A percentile compares a stretch with the other conserved stretches of the same genome.
Evolutionary conservation across 2,329 filamentous ascomycete species (phyloP).

Genomic region (Trichothecium sympodiale): DNA sequence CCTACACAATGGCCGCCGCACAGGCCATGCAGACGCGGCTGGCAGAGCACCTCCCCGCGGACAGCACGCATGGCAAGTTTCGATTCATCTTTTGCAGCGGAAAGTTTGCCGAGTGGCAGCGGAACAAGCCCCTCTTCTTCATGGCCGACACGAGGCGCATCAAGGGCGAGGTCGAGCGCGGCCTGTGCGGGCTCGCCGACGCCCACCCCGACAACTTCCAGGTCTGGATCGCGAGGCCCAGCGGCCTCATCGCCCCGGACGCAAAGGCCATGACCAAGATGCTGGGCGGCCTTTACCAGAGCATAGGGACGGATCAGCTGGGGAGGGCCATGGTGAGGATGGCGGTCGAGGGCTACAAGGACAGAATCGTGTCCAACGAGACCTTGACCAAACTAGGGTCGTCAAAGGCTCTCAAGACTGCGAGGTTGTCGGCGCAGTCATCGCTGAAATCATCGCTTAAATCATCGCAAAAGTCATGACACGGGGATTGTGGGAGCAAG

Average conservation of each 20-base stretch:
- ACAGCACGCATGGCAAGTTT: constrained; percentile 17
- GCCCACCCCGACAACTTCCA: constrained; percentile 18
- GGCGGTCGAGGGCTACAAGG: constrained; percentile 22
- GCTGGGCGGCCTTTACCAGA: constrained; percentile 16
- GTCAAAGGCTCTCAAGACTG: no score
- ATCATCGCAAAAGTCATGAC: no score
- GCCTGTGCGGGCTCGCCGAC: constrained; percentile 22
- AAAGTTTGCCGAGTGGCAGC: constrained; percentile 19
- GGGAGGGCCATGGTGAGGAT: constrained; percentile 24
- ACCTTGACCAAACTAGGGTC: no score
- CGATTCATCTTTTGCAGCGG: constrained; percentile 32
- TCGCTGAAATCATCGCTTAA: no score
- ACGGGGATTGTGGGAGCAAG: no score
- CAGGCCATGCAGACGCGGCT: constrained; percentile 35
- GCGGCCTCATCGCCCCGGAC: constrained; percentile 16
- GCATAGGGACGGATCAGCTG: constrained; percentile 22
- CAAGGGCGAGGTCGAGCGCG: constrained; percentile 26
- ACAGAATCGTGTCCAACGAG: constrained; percentile 22
- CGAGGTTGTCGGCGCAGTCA: no score
- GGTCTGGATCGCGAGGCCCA: constrained; percentile 25
- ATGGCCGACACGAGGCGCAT: constrained; percentile 23
- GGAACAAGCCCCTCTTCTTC: constrained; percentile 23
- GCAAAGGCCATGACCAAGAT: constrained; percentile 11
- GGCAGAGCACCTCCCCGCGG: constrained; percentile 15
- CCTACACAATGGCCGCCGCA: constrained; percentile 50